Conservation (phyloP, 1,139 yeast species). For the Zygosaccharomyces pseudobailii region DNA sequence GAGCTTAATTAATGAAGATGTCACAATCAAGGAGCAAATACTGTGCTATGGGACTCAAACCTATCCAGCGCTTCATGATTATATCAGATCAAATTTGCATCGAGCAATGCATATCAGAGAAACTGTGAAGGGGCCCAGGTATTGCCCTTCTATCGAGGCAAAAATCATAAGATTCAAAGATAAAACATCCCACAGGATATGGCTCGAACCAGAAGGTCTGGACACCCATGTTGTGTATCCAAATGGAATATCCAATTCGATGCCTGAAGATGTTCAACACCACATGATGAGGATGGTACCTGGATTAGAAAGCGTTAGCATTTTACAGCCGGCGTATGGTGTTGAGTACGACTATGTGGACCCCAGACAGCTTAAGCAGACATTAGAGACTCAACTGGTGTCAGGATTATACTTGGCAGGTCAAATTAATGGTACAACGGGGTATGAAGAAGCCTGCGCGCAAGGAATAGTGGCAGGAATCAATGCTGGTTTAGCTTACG, state of each 20-base stretch:
- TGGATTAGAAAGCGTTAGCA: conserved; percentile 81
- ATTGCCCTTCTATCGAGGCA: conserved; percentile 95
- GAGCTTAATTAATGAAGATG: conserved; percentile 73
- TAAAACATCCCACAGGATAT: conserved; percentile 70
- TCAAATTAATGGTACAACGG: conserved; percentile 97
- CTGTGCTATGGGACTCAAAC: conserved; percentile 77
- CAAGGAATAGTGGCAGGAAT: conserved; percentile 96
- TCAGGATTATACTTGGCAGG: conserved; percentile 87
- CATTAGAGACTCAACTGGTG: conserved; percentile 78
- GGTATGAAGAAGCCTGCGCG: conserved; percentile 97
- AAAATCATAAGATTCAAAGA: conserved; percentile 78
- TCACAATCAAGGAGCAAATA: conserved; percentile 57
- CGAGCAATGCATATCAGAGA: conserved; percentile 87
- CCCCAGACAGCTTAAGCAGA: conserved; percentile 75
- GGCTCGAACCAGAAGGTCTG: conserved; percentile 97
- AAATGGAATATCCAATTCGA: conserved; percentile 91
- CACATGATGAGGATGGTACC: conserved; percentile 71
- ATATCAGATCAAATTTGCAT: conserved; percentile 66
- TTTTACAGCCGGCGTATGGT: conserved; percentile 96
- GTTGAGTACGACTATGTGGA: conserved; percentile 96
- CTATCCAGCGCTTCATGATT: conserved; percentile 65
- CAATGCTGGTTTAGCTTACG: conserved; percentile 56
- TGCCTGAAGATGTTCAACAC: conserved; percentile 91
- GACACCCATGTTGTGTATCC: conserved; percentile 86
- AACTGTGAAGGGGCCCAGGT: conserved; percentile 93